Evolutionary conservation across 2,329 filamentous ascomycete genomes (phyloP).

Genomic region (Basipetospora chlamydospora): DNA sequence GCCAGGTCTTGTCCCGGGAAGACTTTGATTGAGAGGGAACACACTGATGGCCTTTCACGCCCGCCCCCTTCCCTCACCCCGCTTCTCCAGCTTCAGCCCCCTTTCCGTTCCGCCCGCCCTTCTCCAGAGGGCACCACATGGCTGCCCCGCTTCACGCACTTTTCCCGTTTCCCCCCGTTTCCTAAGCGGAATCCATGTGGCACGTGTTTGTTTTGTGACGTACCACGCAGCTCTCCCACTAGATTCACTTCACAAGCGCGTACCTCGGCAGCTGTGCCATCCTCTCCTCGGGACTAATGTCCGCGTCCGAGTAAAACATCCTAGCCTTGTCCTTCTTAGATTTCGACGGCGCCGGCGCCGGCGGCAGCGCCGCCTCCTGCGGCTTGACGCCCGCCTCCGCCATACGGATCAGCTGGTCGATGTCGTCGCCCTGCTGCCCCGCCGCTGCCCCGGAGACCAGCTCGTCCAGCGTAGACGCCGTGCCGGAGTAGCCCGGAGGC

Average conservation of each 20-base stretch:
- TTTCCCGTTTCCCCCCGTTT: too few relatives aligned
- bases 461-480: conserved; percentile 4
- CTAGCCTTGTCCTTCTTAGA: conserved; percentile 53
- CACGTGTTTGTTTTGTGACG: too few relatives aligned
- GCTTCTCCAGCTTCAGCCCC: too few relatives aligned
- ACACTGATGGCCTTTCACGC: too few relatives aligned
- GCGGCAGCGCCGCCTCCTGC: conserved; percentile 22
- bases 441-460: conserved; percentile 11
- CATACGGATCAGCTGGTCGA: conserved; percentile 50
- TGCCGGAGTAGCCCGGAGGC: conserved; percentile 22
- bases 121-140: too few relatives aligned
- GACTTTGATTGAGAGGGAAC: too few relatives aligned
- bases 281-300: conserved; percentile 74
- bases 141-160: too few relatives aligned
- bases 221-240: too few relatives aligned
- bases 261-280: conserved; percentile 71
- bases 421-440: conserved; percentile 38
- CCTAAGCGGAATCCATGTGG: too few relatives aligned
- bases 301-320: conserved; percentile 71
- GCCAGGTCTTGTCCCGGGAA: conserved; percentile 1
- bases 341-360: conserved; percentile 42
- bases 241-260: conserved; percentile 37
- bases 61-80: too few relatives aligned
- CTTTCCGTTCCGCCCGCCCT: too few relatives aligned
- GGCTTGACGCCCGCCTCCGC: conserved; percentile 46